phyloP scores from a whole-genome alignment of 306 rosid species.

The Geum urbanum region DNA sequence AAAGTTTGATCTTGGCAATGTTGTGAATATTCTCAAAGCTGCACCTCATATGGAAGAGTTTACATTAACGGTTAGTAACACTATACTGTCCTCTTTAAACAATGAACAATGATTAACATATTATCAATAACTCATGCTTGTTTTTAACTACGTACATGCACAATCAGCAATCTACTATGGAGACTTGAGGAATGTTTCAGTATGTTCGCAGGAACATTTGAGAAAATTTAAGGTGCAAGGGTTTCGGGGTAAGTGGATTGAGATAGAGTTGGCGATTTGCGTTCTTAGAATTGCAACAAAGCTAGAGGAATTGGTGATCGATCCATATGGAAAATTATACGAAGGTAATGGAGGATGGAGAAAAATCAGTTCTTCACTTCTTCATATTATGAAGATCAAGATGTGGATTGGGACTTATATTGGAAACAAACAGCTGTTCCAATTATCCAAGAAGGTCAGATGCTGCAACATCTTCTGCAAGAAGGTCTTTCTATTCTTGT shows the following conservation, averaged over 20 bases:
- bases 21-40: background rate
- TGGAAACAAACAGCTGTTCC: too few relatives aligned
- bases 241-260: background rate
- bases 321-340: background rate
- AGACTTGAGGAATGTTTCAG: background rate
- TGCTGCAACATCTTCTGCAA: too few relatives aligned
- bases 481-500: too few relatives aligned
- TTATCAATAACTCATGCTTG: background rate
- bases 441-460: too few relatives aligned
- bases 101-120: background rate
- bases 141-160: background rate
- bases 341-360: background rate
- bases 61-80: background rate
- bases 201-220: background rate
- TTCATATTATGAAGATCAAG: too few relatives aligned
- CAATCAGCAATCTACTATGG: background rate
- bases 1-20: background rate
- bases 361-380: background rate
- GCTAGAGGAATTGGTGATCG: background rate
- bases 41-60: background rate
- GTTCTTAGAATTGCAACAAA: background rate
- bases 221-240: background rate
- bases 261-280: conserved; percentile 1
- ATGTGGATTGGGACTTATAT: too few relatives aligned
- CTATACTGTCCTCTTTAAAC: too few relatives aligned